phyloP scores from a whole-genome alignment of 495 filamentous ascomycete genomes.

The Trichoderma erinaceum region DNA sequence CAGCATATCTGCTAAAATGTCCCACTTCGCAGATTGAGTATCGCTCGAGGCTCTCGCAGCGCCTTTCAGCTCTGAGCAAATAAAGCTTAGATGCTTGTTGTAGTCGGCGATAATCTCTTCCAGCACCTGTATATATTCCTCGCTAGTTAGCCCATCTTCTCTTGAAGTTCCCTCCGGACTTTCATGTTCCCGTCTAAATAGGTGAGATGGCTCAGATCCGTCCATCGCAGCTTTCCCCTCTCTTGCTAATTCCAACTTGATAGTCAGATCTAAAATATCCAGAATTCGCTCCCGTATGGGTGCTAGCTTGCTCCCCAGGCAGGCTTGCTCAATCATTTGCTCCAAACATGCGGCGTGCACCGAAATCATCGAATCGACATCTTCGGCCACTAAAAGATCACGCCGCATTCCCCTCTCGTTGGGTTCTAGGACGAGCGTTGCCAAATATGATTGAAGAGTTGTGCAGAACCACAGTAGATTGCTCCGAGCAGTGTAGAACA shows the following conservation, averaged over 20 bases:
- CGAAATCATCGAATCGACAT: constrained; percentile 75
- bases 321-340: constrained; percentile 55
- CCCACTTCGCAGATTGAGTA: constrained; percentile 46
- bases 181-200: constrained; percentile 23
- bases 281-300: constrained; percentile 62
- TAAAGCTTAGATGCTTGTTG: constrained; percentile 47
- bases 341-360: constrained; percentile 60
- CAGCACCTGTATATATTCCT: constrained; percentile 33
- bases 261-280: constrained; percentile 53
- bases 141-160: constrained; percentile 24
- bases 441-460: constrained; percentile 66
- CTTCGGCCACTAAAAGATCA: constrained; percentile 53
- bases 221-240: constrained; percentile 33
- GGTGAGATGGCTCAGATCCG: constrained; percentile 36
- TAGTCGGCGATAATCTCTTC: constrained; percentile 42
- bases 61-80: constrained; percentile 48
- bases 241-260: constrained; percentile 45
- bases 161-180: constrained; percentile 11
- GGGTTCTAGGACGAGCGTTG: constrained; percentile 60
- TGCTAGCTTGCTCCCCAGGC: constrained; percentile 56
- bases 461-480: constrained; percentile 75
- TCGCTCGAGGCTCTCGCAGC: constrained; percentile 54
- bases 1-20: constrained; percentile 53
- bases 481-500: constrained; percentile 60
- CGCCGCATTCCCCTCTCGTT: constrained; percentile 46